Percentiles rank a stretch among this genome's conserved stretches.
Conservation (phyloP, 192 early-diverging fungal genomes). For the Coemansia biformis region DNA sequence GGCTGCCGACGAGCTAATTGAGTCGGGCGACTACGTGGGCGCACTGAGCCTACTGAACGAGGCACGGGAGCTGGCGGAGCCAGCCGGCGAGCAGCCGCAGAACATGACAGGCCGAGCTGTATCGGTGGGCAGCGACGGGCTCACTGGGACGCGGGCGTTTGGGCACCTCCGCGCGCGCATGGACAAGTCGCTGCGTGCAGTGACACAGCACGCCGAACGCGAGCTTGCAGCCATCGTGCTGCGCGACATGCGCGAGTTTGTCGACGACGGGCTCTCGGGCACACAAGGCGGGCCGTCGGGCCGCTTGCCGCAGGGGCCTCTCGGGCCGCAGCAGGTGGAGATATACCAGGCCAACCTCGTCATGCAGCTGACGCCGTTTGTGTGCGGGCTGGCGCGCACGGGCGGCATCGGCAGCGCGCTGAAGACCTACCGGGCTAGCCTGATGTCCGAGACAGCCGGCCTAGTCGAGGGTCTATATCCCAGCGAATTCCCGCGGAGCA, state of each 20-base stretch:
- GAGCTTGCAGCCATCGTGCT: conserved; percentile 41
- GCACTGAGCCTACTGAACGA: conserved; percentile 89
- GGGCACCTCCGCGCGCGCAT: conserved; percentile 22
- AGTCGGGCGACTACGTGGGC: conserved; percentile 78
- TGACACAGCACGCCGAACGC: conserved; percentile 31
- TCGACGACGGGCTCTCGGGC: conserved; percentile 43
- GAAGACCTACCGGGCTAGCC: conserved; percentile 68
- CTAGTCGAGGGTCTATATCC: conserved; percentile 69
- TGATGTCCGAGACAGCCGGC: conserved; percentile 70
- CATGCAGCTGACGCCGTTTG: conserved; percentile 63
- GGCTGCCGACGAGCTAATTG: conserved; percentile 76
- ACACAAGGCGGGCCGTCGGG: too few species aligned
- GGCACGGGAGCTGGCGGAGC: conserved; percentile 54
- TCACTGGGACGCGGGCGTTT: conserved; percentile 29
- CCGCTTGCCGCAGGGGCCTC: conserved; percentile 4
- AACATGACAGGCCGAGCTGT: too few species aligned
- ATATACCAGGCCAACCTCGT: conserved; percentile 47
- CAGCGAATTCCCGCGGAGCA: conserved; percentile 29
- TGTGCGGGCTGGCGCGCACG: conserved; percentile 73
- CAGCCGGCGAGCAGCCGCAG: conserved; percentile 4
- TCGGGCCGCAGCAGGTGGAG: conserved; percentile 26
- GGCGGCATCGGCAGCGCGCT: conserved; percentile 62
- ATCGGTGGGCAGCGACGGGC: too few species aligned
- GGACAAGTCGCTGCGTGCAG: conserved; percentile 12
- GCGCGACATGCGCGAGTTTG: conserved; percentile 48